Percentiles rank a stretch among this genome's conserved stretches.
phyloP scores from a whole-genome alignment of 192 early-diverging fungal species.

The Obelidium mucronatum region DNA sequence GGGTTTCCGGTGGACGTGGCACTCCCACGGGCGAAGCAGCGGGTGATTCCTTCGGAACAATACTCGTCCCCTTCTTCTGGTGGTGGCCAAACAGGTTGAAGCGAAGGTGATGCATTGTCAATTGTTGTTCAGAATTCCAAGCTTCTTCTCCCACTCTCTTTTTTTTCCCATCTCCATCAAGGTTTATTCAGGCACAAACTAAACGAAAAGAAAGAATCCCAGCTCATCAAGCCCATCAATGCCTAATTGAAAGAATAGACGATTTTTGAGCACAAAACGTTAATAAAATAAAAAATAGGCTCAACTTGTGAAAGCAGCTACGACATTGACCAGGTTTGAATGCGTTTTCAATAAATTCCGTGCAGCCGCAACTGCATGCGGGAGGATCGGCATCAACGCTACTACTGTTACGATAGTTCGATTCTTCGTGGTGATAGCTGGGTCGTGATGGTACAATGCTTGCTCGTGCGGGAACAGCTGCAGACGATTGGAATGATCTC shows the following conservation, averaged over 20 bases:
- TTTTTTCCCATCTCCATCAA: background rate
- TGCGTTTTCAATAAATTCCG: constrained; percentile 75
- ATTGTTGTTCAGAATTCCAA: background rate
- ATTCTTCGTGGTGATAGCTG: background rate
- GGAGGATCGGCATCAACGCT: constrained; percentile 10
- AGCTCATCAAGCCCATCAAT: background rate
- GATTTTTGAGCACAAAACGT: no score
- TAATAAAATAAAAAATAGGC: no score
- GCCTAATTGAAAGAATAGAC: background rate
- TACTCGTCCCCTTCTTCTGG: no score
- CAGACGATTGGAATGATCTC: background rate
- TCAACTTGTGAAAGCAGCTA: constrained; percentile 78
- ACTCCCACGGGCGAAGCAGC: no score
- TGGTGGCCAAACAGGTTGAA: background rate
- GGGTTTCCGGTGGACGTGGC: no score
- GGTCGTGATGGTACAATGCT: constrained; percentile 14
- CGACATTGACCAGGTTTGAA: constrained; percentile 80
- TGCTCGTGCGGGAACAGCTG: constrained; percentile 15
- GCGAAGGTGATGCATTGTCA: background rate
- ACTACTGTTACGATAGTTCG: background rate
- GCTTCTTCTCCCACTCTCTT: background rate
- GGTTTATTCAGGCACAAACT: no score
- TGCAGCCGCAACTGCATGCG: constrained; percentile 75
- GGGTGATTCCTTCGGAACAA: no score
- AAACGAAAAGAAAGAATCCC: no score